phyloP scores from a whole-genome alignment of 768 basidiomycete genomes.

The Russula lepida region DNA sequence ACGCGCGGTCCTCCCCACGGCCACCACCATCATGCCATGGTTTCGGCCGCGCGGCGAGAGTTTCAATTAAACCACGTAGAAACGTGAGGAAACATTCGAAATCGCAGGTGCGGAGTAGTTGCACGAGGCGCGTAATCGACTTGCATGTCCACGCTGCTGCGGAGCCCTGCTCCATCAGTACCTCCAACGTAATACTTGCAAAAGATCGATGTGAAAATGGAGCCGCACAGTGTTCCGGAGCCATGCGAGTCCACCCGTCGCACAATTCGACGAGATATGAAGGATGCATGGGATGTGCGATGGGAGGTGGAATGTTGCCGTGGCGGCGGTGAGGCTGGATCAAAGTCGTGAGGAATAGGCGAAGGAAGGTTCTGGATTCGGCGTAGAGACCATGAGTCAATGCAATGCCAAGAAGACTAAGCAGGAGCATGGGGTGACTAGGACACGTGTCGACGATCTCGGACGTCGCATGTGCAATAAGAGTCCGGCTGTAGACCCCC shows the following conservation, averaged over 20 bases:
- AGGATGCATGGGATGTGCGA: conserved; percentile 11
- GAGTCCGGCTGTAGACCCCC: conserved; percentile 32
- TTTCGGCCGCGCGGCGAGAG: neutral
- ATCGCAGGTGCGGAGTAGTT: conserved; percentile 28
- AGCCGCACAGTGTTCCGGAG: neutral
- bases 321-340: conserved; percentile 24
- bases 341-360: conserved; percentile 34
- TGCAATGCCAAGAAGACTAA: conserved; percentile 42
- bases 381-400: conserved; percentile 35
- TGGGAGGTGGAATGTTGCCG: neutral
- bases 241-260: conserved; percentile 6
- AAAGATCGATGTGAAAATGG: conserved; percentile 26
- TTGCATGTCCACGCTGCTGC: conserved; percentile 36
- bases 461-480: conserved; percentile 46
- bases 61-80: conserved; percentile 26
- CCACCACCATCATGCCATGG: neutral
- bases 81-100: conserved; percentile 30
- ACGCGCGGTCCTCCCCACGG: neutral
- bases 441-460: conserved; percentile 39
- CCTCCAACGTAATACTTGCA: conserved; percentile 28
- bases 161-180: conserved; percentile 22
- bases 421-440: conserved; percentile 41
- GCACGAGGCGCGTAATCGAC: conserved; percentile 32
- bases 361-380: conserved; percentile 39
- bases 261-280: conserved; percentile 17